These are phyloP conservation scores for Blastosporella zonata DNA, from an alignment of 1,284 basidiomycete genomes.

Conservation along the genomic window DNA sequence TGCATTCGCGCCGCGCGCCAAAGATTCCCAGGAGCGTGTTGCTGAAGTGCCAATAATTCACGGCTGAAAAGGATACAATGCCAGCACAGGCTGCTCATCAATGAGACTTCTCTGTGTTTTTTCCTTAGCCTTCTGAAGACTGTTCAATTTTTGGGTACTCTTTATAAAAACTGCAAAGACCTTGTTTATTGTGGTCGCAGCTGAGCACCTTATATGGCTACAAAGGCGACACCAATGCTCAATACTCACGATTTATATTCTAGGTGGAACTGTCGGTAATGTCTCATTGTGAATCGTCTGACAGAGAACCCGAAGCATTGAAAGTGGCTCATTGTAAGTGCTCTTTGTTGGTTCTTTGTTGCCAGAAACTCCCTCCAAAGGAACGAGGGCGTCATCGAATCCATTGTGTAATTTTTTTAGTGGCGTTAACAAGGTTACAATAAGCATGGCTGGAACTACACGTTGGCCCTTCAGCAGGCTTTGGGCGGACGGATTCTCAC, in stretches of 20 bases:
- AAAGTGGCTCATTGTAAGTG: constrained; percentile 21
- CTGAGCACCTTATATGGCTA: no score
- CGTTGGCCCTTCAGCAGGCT: no score
- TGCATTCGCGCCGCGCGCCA: no score
- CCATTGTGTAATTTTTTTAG: neutral
- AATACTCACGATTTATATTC: no score
- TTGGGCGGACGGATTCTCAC: no score
- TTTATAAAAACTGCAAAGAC: neutral
- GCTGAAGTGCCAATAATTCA: no score
- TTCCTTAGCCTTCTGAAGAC: neutral
- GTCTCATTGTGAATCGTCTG: constrained; percentile 21
- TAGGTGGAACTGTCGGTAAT: constrained; percentile 20
- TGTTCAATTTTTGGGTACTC: neutral
- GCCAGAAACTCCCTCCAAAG: neutral
- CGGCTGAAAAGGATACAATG: no score
- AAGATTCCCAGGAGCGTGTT: no score
- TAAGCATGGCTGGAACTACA: neutral
- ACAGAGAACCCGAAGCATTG: constrained; percentile 18
- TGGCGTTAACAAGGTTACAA: neutral
- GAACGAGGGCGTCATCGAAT: neutral
- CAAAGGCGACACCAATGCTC: no score
- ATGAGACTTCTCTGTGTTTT: no score
- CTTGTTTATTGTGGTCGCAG: constrained; percentile 22
- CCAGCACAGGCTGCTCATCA: no score
- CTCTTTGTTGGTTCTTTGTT: neutral